phyloP scores from a whole-genome alignment of 257 asterid genomes.

The Pogostemon cablin region DNA sequence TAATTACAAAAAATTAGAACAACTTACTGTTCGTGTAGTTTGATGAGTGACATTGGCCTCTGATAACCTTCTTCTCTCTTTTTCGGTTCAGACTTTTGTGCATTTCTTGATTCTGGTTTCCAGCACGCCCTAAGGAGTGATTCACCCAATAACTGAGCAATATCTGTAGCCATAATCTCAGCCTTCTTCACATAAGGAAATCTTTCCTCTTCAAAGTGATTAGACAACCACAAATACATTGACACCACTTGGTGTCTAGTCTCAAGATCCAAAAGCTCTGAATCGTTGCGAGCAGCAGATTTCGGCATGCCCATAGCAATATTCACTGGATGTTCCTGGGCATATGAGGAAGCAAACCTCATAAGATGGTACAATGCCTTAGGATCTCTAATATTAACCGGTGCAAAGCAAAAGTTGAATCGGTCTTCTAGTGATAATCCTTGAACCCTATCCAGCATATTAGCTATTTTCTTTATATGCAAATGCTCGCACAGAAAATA shows the following conservation, averaged over 20 bases:
- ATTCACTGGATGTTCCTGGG: slow-evolving; percentile 76
- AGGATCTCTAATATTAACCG: slow-evolving; percentile 82
- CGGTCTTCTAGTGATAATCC: slow-evolving; percentile 87
- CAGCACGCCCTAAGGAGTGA: slow-evolving; percentile 75
- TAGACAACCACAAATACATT: slow-evolving; percentile 90
- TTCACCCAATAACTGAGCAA: slow-evolving; percentile 78
- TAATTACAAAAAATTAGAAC: slow-evolving; percentile 16
- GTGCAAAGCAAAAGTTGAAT: slow-evolving; percentile 93
- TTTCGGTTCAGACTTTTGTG: slow-evolving; percentile 46
- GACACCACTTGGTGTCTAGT: slow-evolving; percentile 89
- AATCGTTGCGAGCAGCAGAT: slow-evolving; percentile 73
- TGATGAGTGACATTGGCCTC: slow-evolving; percentile 68
- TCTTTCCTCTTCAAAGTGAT: slow-evolving; percentile 73
- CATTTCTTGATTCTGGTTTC: slow-evolving; percentile 82
- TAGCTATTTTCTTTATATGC: slow-evolving; percentile 78
- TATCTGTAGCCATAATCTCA: slow-evolving; percentile 80
- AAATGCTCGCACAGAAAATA: slow-evolving; percentile 78
- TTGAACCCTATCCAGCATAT: slow-evolving; percentile 75
- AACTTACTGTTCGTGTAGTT: slow-evolving; percentile 51
- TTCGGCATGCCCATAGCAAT: slow-evolving; percentile 92
- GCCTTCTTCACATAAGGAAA: slow-evolving; percentile 82
- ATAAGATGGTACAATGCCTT: slow-evolving; percentile 88
- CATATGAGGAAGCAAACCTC: slow-evolving; percentile 75
- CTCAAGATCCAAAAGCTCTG: slow-evolving; percentile 97
- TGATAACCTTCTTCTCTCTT: slow-evolving; percentile 57